These are phyloP conservation scores for Penicillium polonicum DNA, from an alignment of 2,329 filamentous ascomycete genomes.

Conservation along the genomic window DNA sequence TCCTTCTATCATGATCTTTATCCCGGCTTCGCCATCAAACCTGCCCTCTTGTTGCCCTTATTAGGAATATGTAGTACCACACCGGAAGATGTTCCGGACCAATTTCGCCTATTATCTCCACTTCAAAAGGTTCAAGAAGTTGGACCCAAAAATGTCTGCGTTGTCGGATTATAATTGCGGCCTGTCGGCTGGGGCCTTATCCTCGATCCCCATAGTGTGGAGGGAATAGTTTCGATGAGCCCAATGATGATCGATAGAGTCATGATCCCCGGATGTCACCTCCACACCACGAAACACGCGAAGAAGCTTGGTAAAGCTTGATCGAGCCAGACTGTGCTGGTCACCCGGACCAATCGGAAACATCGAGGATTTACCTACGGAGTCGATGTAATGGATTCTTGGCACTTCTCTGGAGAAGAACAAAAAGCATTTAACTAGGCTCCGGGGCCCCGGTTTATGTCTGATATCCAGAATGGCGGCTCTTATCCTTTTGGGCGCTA, in stretches of 20 bases:
- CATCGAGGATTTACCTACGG: not conserved
- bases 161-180: conserved; percentile 19
- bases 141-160: not conserved
- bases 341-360: conserved; percentile 23
- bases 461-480: not conserved
- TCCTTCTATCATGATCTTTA: not conserved
- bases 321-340: conserved; percentile 7
- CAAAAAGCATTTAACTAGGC: conserved; percentile 5
- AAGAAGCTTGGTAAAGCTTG: conserved; percentile 13
- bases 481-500: not conserved
- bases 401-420: not conserved
- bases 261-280: conserved; percentile 26
- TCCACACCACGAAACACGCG: conserved; percentile 21
- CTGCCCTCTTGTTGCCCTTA: not conserved
- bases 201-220: conserved; percentile 7
- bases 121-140: not conserved
- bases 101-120: not conserved
- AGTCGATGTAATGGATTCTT: not conserved
- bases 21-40: not conserved
- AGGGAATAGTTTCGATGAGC: conserved; percentile 4
- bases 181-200: conserved; percentile 2
- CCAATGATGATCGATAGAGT: conserved; percentile 18
- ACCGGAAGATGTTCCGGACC: not conserved
- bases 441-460: not conserved
- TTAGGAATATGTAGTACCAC: not conserved